Percentiles rank a stretch among this genome's conserved stretches.
These are phyloP conservation scores for Warburgia ugandensis DNA, from an alignment of 164 flowering plant genomes.

Conservation along the genomic window DNA sequence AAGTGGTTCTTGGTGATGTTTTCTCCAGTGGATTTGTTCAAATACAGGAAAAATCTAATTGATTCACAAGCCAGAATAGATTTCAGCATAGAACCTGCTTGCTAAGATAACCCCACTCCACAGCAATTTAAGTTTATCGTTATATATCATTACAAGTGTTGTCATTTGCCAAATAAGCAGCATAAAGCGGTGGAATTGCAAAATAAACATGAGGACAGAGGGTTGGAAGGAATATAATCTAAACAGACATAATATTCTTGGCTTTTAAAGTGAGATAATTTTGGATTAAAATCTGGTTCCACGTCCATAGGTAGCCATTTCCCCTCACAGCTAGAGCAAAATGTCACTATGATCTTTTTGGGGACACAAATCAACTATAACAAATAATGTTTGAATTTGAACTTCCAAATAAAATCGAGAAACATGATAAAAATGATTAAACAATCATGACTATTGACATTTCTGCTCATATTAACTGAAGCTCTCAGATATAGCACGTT, in stretches of 20 bases:
- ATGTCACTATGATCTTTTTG: too few relatives aligned
- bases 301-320: too few relatives aligned
- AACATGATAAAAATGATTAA: not conserved
- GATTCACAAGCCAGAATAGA: not conserved
- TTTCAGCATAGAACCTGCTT: not conserved
- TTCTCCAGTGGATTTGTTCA: constrained; percentile 34
- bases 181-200: too few relatives aligned
- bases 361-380: not conserved
- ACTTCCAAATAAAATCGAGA: not conserved
- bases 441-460: not conserved
- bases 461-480: not conserved
- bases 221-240: too few relatives aligned
- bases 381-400: not conserved
- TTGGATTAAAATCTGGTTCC: too few relatives aligned
- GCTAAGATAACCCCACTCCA: not conserved
- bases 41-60: constrained; percentile 28
- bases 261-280: too few relatives aligned
- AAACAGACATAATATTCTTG: too few relatives aligned
- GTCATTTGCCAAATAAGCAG: not conserved
- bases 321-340: too few relatives aligned
- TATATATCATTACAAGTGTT: not conserved
- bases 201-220: too few relatives aligned
- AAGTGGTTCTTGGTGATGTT: constrained; percentile 55
- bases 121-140: not conserved
- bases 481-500: not conserved